Percentiles rank a stretch among this genome's conserved stretches.
Evolutionary conservation across 1,284 basidiomycete genomes (phyloP).

Genomic region (Puccinia triticina): DNA sequence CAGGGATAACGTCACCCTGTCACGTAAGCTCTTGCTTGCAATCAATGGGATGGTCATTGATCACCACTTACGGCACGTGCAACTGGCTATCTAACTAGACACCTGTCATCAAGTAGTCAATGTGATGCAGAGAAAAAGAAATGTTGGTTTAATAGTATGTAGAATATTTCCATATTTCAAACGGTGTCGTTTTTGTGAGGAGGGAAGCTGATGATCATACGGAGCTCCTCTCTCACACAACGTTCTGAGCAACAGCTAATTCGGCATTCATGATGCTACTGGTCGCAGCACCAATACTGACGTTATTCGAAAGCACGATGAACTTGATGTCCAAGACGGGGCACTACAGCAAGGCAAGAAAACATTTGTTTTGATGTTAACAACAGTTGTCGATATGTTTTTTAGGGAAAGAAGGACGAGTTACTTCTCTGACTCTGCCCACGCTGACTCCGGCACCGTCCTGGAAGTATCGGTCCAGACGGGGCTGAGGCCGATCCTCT

Average conservation of each 20-base stretch:
- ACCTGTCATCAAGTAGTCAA: no score
- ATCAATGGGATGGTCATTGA: no score
- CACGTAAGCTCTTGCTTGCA: no score
- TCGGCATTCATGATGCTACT: slow-evolving; percentile 98
- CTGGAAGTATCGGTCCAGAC: slow-evolving; percentile 87
- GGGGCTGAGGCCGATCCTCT: slow-evolving; percentile 88
- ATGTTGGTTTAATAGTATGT: no score
- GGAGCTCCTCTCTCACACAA: slow-evolving; percentile 59
- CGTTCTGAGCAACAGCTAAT: slow-evolving; percentile 81
- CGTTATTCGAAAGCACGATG: slow-evolving; percentile 91
- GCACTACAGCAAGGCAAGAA: background rate
- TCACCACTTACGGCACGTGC: no score
- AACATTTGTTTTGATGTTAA: background rate
- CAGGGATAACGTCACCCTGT: no score
- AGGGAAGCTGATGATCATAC: no score
- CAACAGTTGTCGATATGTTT: background rate
- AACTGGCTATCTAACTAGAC: no score
- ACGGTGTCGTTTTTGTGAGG: no score
- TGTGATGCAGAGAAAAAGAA: no score
- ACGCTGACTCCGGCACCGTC: slow-evolving; percentile 90
- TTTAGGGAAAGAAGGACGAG: background rate
- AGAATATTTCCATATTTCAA: no score
- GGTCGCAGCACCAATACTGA: slow-evolving; percentile 93
- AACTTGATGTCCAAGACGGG: slow-evolving; percentile 71
- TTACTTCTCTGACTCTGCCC: slow-evolving; percentile 84